These are phyloP conservation scores for Mentha longifolia DNA, from an alignment of 257 asterid genomes.

Conservation along the genomic window DNA sequence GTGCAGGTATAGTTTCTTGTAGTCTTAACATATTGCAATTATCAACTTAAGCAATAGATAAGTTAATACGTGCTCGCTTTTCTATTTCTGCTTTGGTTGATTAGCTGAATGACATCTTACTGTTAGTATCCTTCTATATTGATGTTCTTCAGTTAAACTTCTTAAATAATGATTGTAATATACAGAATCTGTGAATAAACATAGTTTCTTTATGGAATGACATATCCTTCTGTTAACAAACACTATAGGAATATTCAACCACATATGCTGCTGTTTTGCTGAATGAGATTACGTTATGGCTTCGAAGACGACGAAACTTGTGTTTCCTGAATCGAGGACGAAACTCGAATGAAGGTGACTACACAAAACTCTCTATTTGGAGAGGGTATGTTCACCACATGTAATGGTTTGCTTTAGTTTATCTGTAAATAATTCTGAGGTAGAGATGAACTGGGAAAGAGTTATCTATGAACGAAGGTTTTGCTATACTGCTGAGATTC, in stretches of 20 bases:
- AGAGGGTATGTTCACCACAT: conserved; percentile 7
- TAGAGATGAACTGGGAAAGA: not conserved
- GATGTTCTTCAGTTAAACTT: not conserved
- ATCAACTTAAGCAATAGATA: not conserved
- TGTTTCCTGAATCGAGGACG: not conserved
- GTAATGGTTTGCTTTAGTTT: not conserved
- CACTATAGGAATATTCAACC: conserved; percentile 4
- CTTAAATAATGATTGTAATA: not conserved
- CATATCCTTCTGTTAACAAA: conserved; percentile 2
- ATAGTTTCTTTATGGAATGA: not conserved
- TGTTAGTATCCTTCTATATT: not conserved
- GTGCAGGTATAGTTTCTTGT: conserved; percentile 28
- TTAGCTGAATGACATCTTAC: not conserved
- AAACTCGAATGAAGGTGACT: not conserved
- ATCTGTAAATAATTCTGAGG: conserved; percentile 5
- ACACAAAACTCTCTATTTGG: too few species aligned
- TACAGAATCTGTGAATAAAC: not conserved
- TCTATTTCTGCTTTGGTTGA: not conserved
- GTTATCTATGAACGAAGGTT: not conserved
- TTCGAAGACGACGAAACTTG: not conserved
- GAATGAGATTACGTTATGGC: not conserved
- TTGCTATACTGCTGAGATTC: not conserved
- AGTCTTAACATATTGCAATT: not conserved
- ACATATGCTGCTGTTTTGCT: not conserved
- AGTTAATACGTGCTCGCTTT: not conserved